Base-by-base conservation (phyloP, 2,329 filamentous ascomycete genomes). In the Fusarium nurragi region DNA sequence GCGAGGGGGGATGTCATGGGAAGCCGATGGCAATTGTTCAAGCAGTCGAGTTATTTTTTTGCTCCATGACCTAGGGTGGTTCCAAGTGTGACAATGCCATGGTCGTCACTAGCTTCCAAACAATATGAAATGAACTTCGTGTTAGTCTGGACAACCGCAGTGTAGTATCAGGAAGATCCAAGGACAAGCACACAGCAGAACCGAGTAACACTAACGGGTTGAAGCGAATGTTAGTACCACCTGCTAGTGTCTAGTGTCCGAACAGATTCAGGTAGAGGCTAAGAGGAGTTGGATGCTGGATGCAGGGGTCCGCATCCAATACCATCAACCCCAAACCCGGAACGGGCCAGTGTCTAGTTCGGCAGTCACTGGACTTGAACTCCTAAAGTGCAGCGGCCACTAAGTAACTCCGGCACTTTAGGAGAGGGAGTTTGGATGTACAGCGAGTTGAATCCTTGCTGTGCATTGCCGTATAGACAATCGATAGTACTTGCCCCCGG, bases 261-360 rank as follows among this genome's bases (percentile, higher is more conserved):
- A 40, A 54, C 21, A 39, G 25, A 19, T 25, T 26, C 51, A 13
- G n/a, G 12, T 21, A 44, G 23, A n/a, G 34, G 56, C 37, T 55
- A 53, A 45, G 36, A 36, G 43, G 47, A 32, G 47, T 34, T 14
- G 19, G 32, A 22, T 49, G 45, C 40, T 48, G 34, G n/a, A 60
- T 60, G 63, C 63, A 66, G 53, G 58, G 63, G 53, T 45, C 34
- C 30, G 47, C 30, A 34, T n/a, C 32, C 9, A 44, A 52, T 60
- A 48, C 39, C 63, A 67, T 54, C 51, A 49, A 58, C 32, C 53
- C 40, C 43, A 50, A 54, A 38, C 30, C 54, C 52, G 30, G 43
- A 40, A 58, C 41, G 38, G 37, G 44, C 37, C 43, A 52, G 32
- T 54, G 48, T 28, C 54, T 37, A 25, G 49, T 46, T 64, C 53